Conservation (phyloP, 192 early-diverging fungal species). For the Coemansia sp. region DNA sequence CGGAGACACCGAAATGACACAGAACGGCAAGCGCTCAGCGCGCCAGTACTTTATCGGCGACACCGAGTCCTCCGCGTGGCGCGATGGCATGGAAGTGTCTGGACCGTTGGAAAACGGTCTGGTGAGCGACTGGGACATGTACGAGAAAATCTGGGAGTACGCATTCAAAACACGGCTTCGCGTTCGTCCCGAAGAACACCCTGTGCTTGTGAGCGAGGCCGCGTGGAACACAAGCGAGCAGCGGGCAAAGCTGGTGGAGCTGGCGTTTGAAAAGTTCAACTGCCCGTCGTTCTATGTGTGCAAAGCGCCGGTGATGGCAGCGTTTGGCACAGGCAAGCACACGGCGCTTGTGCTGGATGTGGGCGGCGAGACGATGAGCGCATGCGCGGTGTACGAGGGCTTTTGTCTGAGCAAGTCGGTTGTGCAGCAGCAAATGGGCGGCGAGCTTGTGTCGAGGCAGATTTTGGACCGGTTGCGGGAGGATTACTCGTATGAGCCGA, state of each 20-base stretch:
- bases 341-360: constrained; percentile 92
- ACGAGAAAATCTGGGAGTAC: constrained; percentile 90
- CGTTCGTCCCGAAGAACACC: constrained; percentile 81
- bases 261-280: constrained; percentile 93
- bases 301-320: constrained; percentile 87
- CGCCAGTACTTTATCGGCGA: constrained; percentile 72
- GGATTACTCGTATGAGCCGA: constrained; percentile 63
- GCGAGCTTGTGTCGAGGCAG: constrained; percentile 79
- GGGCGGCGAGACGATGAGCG: constrained; percentile 84
- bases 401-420: constrained; percentile 88
- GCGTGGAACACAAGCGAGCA: constrained; percentile 85
- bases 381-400: constrained; percentile 95
- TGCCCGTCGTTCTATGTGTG: constrained; percentile 93
- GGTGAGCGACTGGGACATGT: constrained; percentile 92
- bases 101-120: constrained; percentile 87
- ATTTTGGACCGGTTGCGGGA: constrained; percentile 63
- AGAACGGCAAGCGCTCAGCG: constrained; percentile 10
- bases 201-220: constrained; percentile 86
- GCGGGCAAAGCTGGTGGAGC: constrained; percentile 84
- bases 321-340: constrained; percentile 86
- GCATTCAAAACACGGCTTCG: constrained; percentile 71
- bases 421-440: constrained; percentile 68
- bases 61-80: constrained; percentile 67
- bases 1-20: constrained; percentile 31
- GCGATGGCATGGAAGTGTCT: constrained; percentile 75